Conservation (phyloP, 1,284 basidiomycete genomes). For the Pulchroboletus neoregius region DNA sequence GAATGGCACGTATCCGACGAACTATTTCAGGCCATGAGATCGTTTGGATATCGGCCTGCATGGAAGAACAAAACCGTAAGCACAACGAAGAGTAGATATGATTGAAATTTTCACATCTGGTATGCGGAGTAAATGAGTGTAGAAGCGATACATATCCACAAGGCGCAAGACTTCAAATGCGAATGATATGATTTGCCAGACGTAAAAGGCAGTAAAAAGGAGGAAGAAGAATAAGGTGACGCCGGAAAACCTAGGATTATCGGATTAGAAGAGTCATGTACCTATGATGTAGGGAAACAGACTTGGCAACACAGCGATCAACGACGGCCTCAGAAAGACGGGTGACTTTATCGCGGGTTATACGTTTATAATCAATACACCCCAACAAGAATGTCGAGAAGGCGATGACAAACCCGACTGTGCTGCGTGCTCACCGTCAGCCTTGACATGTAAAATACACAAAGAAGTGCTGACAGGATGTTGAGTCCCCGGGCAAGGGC, state of each 20-base stretch:
- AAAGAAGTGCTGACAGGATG: conserved; percentile 69
- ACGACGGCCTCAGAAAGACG: conserved; percentile 79
- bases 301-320: conserved; percentile 78
- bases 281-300: conserved; percentile 26
- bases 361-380: conserved; percentile 88
- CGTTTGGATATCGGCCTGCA: conserved; percentile 91
- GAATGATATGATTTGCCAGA: conserved; percentile 67
- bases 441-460: conserved; percentile 14
- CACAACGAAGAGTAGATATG: background rate
- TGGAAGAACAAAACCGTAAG: conserved; percentile 13
- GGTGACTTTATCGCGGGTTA: conserved; percentile 59
- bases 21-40: conserved; percentile 97
- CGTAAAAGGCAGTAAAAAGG: conserved; percentile 78
- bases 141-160: conserved; percentile 92
- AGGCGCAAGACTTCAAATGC: conserved; percentile 67
- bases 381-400: conserved; percentile 96
- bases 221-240: conserved; percentile 79
- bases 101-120: conserved; percentile 68
- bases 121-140: conserved; percentile 72
- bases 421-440: conserved; percentile 51
- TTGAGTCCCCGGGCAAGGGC: conserved; percentile 84
- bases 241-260: conserved; percentile 68
- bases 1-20: conserved; percentile 79
- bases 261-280: conserved; percentile 3
- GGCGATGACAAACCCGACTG: conserved; percentile 93